Base-by-base conservation (phyloP, 371 early-diverging fungal species). In the Dipsacomyces acuminosporus region DNA sequence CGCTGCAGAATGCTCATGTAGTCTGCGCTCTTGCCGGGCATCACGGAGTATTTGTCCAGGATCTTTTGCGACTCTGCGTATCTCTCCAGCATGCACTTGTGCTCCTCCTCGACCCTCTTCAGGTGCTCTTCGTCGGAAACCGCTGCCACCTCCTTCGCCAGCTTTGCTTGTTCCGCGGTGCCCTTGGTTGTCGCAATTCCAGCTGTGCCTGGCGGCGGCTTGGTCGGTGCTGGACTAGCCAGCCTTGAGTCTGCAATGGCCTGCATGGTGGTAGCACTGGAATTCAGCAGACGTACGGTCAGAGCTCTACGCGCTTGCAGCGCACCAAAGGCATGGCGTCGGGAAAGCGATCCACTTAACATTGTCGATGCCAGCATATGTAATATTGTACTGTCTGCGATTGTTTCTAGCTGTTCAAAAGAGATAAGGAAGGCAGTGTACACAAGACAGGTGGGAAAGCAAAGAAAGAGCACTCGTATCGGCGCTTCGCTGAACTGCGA, bases 1-100 rank as follows among this genome's bases (percentile, higher is more conserved):
- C 64, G 64, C 59, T 72, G 64, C 42, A 70, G 41, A 19, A 69
- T 53, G 19, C 59, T 26, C 61, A 72, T 63, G 41, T 71, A 67
- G 51, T 71, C 72, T 8, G 64, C 57, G 43, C 57, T 33, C 42
- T 72, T 66, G 8, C 55, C 57, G 0, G 72, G 72, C 72, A 72
- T 58, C 3, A 72, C 72, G 5, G 71, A 64, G 53, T 72, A 72
- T 34, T 62, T 61, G 54, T 59, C 62, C 13, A 72, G 50, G 9
- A 72, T 59, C 40, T 38, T 41, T 48, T 59, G 55, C 13, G 69
- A 69, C 41, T 69, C 69, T 15, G 56, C 63, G 34, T 62, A 69
- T 7, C 46, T 42, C 36, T 62, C 69, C 7, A 69, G 64, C 59
- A 69, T 58, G 38, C 53, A 55, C 52, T 55, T 62, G 48, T 69